Conservation (phyloP, 2,329 filamentous ascomycete species). For the Claviceps sp. region DNA sequence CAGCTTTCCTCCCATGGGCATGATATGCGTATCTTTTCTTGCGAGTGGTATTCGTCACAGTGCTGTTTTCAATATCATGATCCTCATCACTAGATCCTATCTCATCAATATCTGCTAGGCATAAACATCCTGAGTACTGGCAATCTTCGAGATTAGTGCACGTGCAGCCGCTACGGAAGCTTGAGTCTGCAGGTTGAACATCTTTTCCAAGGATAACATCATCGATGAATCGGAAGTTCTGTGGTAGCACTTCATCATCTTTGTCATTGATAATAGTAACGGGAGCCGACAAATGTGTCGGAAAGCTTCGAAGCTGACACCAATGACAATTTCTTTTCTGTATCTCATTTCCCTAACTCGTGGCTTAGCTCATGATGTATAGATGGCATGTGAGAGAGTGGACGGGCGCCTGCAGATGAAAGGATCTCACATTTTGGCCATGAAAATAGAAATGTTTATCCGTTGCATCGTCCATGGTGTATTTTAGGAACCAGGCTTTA, state of each 20-base stretch:
- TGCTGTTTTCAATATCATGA: slow-evolving; percentile 22
- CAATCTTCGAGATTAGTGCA: slow-evolving; percentile 51
- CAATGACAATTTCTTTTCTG: slow-evolving; percentile 40
- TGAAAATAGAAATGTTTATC: slow-evolving; percentile 38
- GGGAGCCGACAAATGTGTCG: slow-evolving; percentile 32
- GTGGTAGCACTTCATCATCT: slow-evolving; percentile 42
- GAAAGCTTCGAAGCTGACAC: slow-evolving; percentile 46
- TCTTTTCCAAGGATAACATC: slow-evolving; percentile 44
- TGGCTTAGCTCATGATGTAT: neutral
- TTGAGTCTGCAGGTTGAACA: slow-evolving; percentile 44
- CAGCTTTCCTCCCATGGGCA: slow-evolving; percentile 35
- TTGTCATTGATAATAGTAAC: slow-evolving; percentile 52
- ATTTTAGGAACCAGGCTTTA: neutral
- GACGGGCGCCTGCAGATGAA: too few species aligned
- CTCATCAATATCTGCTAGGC: slow-evolving; percentile 47
- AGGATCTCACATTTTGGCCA: slow-evolving; percentile 19
- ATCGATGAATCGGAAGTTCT: slow-evolving; percentile 56
- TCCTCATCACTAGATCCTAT: slow-evolving; percentile 10
- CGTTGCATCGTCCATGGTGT: slow-evolving; percentile 31
- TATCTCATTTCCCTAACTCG: slow-evolving; percentile 18
- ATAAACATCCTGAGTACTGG: slow-evolving; percentile 54
- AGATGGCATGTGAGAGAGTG: neutral
- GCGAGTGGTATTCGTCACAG: slow-evolving; percentile 5
- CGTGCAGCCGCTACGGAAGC: slow-evolving; percentile 55
- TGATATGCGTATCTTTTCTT: slow-evolving; percentile 49